Base-by-base conservation (phyloP, 495 filamentous ascomycete species). In the Hypoxylon lienhwacheense region DNA sequence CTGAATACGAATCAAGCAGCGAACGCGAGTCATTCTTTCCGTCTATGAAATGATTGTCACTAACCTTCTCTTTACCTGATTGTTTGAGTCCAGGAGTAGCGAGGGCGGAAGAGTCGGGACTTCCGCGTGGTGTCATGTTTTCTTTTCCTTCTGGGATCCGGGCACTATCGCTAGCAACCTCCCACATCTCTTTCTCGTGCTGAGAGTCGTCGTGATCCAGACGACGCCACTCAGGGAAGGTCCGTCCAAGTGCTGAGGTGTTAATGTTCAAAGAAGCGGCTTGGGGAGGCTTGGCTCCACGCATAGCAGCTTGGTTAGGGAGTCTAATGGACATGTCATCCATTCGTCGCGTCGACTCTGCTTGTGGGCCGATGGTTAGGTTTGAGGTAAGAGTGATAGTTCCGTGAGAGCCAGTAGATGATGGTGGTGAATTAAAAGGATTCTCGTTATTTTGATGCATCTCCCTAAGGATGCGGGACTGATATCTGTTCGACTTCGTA, bases 231-330 rank as follows among this genome's bases (percentile, higher is more conserved):
- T 86, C 77, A 16, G 84, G 84, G 66, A 86, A 86, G 42, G 78
- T 74, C 58, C 77, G 79, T 16, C 79, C 80, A 34, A 86, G 71
- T 26, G 77, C 82, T 6, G 83, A 86, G 5, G 82, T 86, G 70
- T 86, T 81, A 60, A 86, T 75, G 24, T 52, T 40, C 14, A 59
- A 53, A 11, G 53, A 32, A 32, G 51, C 25, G 16, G 42, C 51
- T n/a, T 54, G 59, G 11, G 58, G 31, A 4, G 44, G 21, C 29
- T 59, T 63, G 4, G 40, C 15, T 20, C 36, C 26, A 3, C 53
- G 47, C 59, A 46, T 49, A 24, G 49, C 32, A 26, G 47, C 36
- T 36, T 58, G 42, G 39, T 43, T 58, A 7, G 53, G 54, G 1
- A 63, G 43, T 1, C 50, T 44, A 33, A 53, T 58, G 29, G 53